These are phyloP conservation scores for Mytilinidion resinicola DNA, from an alignment of 495 filamentous ascomycete genomes.

Conservation along the genomic window DNA sequence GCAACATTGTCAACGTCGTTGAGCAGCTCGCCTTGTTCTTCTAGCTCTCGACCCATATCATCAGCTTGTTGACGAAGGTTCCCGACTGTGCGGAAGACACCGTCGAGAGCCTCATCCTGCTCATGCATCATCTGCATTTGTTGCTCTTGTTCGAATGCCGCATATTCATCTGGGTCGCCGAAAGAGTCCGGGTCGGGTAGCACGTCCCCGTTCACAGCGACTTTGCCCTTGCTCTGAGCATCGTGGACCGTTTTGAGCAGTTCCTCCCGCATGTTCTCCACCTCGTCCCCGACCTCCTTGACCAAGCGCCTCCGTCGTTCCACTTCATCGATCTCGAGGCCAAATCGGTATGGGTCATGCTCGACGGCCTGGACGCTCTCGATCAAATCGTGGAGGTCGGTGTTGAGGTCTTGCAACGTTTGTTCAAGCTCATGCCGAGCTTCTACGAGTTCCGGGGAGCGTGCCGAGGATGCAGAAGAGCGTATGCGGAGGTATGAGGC, in stretches of 20 bases:
- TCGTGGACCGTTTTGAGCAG: slow-evolving; percentile 50
- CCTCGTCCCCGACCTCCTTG: slow-evolving; percentile 78
- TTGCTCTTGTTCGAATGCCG: slow-evolving; percentile 85
- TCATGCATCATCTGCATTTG: slow-evolving; percentile 89
- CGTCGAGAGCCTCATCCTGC: slow-evolving; percentile 88
- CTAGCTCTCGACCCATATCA: slow-evolving; percentile 90
- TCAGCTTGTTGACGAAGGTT: slow-evolving; percentile 84
- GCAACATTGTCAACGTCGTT: slow-evolving; percentile 73
- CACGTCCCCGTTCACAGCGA: slow-evolving; percentile 35
- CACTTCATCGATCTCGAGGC: slow-evolving; percentile 78
- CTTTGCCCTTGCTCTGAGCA: slow-evolving; percentile 32
- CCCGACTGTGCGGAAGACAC: slow-evolving; percentile 86
- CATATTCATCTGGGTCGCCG: slow-evolving; percentile 58
- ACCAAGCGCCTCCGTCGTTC: slow-evolving; percentile 74
- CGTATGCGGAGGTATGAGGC: slow-evolving; percentile 94
- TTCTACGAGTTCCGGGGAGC: slow-evolving; percentile 78
- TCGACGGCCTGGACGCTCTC: slow-evolving; percentile 86
- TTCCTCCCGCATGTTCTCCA: slow-evolving; percentile 84
- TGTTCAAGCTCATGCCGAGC: slow-evolving; percentile 75
- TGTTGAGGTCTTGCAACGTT: slow-evolving; percentile 66
- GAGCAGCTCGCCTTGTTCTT: slow-evolving; percentile 81
- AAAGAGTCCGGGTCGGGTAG: slow-evolving; percentile 71
- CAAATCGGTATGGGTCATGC: slow-evolving; percentile 81
- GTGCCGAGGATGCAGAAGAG: slow-evolving; percentile 62
- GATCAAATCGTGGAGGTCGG: slow-evolving; percentile 83